Percentiles rank a stretch among this genome's conserved stretches.
These are phyloP conservation scores for Biscutella laevigata DNA, from an alignment of 441 rosid species.

Conservation along the genomic window DNA sequence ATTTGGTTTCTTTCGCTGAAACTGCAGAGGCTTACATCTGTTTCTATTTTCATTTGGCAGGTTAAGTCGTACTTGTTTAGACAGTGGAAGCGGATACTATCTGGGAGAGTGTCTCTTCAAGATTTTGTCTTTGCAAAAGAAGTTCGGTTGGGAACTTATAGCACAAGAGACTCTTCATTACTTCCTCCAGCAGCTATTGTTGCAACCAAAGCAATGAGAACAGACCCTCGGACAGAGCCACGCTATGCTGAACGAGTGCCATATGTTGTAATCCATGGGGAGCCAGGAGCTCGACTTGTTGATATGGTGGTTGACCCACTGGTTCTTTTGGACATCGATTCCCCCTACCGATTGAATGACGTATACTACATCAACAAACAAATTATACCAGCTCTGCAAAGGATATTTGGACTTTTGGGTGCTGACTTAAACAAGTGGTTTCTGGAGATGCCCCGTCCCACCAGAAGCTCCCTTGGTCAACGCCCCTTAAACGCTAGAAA, in stretches of 20 bases:
- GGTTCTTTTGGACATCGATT: constrained; percentile 66
- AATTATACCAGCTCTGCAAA: constrained; percentile 86
- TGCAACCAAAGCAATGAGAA: constrained; percentile 76
- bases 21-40: constrained; percentile 10
- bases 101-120: constrained; percentile 82
- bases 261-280: constrained; percentile 86
- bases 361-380: constrained; percentile 84
- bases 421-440: constrained; percentile 81
- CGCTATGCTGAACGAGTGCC: constrained; percentile 86
- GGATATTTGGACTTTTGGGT: constrained; percentile 84
- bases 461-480: constrained; percentile 56
- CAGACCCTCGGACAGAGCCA: constrained; percentile 87
- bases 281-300: constrained; percentile 86
- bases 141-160: constrained; percentile 89
- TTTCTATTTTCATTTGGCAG: constrained; percentile 30
- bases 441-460: constrained; percentile 76
- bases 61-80: constrained; percentile 73
- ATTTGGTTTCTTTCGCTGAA: background rate
- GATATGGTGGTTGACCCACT: constrained; percentile 96
- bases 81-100: constrained; percentile 80
- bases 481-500: constrained; percentile 37
- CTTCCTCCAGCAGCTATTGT: constrained; percentile 95
- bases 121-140: constrained; percentile 95
- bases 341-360: constrained; percentile 79
- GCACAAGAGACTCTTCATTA: constrained; percentile 48